Base-by-base conservation (phyloP, 106 monocot genomes). In the Vanilla planifolia region DNA sequence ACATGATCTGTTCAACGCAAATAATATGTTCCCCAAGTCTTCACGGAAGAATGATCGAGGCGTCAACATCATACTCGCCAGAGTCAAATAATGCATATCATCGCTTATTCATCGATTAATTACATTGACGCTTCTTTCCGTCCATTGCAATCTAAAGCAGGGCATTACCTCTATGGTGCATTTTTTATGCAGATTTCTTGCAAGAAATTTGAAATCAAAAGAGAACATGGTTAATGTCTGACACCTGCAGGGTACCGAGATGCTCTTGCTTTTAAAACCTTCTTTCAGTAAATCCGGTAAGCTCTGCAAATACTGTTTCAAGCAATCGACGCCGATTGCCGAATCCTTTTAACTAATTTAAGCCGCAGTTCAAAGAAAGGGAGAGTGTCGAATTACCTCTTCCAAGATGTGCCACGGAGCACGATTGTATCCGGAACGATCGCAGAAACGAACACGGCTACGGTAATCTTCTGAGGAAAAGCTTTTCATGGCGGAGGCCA, bases 1-100 rank as follows among this genome's bases (percentile, higher is more conserved):
- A 61, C 3, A 6, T 3, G 3, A 22, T 5, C 42, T 88, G 83
- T 8, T 88, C 51, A 0, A 3, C 20, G 57, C 74, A 84, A 4
- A 80, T 32, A 15, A 89, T 48, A 11, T 0, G 1, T 0, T 39
- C 17, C 35, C 33, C 8, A 57, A 19, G 11, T 63, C 45, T 40
- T 47, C 63, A 5, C 17, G 0, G 15, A 37, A 47, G 7, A 24
- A 21, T 19, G 56, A 48, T 5, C 15, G 16, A 17, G 65, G 27
- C 29, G 57, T 72, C 59, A 19, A 4, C 14, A 44, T 30, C 23
- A 43, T 32, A 6, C 1, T 41, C 1, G 67, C 55, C 53, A 55
- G 17, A 28, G 39, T 67, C 37, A 65, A 24, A 51, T 66, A 52
- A 52, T 66, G 21, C 6, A 14, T 30, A 29, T 35, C 26, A 43